Conservation (phyloP, 306 rosid genomes). For the Trifolium fragiferum region DNA sequence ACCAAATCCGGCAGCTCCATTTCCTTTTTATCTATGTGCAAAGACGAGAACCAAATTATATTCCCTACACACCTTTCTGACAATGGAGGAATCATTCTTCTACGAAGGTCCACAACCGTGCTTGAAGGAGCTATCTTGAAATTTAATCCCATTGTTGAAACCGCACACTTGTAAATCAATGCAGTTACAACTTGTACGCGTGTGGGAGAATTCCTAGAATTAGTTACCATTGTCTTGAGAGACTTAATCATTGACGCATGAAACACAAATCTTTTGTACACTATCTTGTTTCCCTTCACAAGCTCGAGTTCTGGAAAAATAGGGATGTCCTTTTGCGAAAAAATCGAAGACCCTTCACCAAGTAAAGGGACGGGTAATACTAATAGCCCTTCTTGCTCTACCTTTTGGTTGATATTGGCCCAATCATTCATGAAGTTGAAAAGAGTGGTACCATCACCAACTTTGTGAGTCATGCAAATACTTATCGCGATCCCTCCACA, state of each 20-base stretch:
- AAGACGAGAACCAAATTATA: constrained; percentile 4
- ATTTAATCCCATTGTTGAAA: constrained; percentile 24
- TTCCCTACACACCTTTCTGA: constrained; percentile 47
- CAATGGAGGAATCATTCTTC: constrained; percentile 47
- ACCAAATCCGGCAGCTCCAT: constrained; percentile 40
- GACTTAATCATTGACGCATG: constrained; percentile 36
- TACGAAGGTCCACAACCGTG: constrained; percentile 40
- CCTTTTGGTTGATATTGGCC: constrained; percentile 42
- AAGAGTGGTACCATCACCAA: constrained; percentile 39
- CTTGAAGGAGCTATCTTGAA: not conserved
- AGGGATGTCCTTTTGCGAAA: not conserved
- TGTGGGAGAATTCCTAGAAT: constrained; percentile 41
- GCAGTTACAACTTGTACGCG: constrained; percentile 52
- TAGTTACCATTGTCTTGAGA: constrained; percentile 40
- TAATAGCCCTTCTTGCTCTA: not conserved
- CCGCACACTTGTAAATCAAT: constrained; percentile 39
- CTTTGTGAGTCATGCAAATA: not conserved
- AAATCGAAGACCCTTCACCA: not conserved
- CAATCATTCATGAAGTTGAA: constrained; percentile 55
- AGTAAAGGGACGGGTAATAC: not conserved
- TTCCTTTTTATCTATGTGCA: not conserved
- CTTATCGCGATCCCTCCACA: constrained; percentile 13
- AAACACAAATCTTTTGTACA: constrained; percentile 51
- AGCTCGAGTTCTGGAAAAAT: constrained; percentile 6
- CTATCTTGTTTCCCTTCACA: not conserved